Base-by-base conservation (phyloP, 1,284 basidiomycete genomes). In the Ganoderma lucidum region DNA sequence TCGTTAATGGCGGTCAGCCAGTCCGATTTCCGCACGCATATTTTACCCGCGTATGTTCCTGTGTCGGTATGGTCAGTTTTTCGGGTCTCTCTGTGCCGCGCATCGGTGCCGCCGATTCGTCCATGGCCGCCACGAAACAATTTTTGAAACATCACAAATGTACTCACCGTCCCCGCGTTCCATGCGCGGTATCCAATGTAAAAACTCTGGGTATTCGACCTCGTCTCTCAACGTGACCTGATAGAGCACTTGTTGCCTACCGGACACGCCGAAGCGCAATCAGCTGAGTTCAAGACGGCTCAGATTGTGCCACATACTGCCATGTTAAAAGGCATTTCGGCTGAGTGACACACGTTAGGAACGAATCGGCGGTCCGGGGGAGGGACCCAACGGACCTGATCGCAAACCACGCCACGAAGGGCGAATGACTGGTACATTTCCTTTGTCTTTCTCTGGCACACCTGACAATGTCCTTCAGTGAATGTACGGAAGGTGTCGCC, bases 391-490 rank as follows among this genome's bases (percentile, higher is more conserved):
- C 19, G n/a, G 37, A 76, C 77, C 45, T 72, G 70, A 15, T 69
- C 59, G 51, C 78, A 79, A 1, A 79, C 35, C 15, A 71, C 70
- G 2, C 71, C 61, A 8, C 75, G 72, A 3, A 77, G 67, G 1
- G 72, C 39, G 64, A 76, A 78, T 12, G 77, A 79, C 14, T 66
- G 66, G 56, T 73, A 75, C 66, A 71, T 71, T 3, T 45, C 45
- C n/a, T 68, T 74, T 4, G 69, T 70, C 41, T 63, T 66, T 41
- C 63, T 71, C 41, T 66, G 68, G 67, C 88, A 89, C 1, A 76
- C 68, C 84, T 86, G 65, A 37, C 0, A 39, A 23, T 2, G n/a
- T 3, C n/a, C 35, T 56, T 63, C 14, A n/a, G n/a, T 23, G 28
- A 41, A 28, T 35, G 17, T 14, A 2, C 30, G 14, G 15, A 15